phyloP scores from a whole-genome alignment of 257 asterid genomes.

The Solanum okadae region DNA sequence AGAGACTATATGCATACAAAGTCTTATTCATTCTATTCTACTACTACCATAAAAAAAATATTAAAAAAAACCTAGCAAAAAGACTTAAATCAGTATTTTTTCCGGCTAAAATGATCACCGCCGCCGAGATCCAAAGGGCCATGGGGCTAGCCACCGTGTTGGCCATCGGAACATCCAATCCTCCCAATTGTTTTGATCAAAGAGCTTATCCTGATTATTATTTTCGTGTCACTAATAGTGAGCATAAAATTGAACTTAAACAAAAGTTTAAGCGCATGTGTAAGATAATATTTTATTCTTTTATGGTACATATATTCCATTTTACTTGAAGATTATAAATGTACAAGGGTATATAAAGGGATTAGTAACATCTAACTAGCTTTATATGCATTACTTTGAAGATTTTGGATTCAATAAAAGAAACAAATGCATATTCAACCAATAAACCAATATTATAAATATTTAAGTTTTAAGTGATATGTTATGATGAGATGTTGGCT shows the following conservation, averaged over 20 bases:
- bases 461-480: no score
- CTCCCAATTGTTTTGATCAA: neutral
- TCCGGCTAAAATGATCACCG: neutral
- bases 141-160: neutral
- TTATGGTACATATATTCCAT: neutral
- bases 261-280: neutral
- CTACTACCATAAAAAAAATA: no score
- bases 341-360: no score
- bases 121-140: neutral
- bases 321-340: no score
- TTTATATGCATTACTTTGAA: no score
- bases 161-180: constrained; percentile 5
- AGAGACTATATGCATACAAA: no score
- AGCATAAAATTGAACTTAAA: neutral
- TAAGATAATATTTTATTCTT: neutral
- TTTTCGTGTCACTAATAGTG: neutral
- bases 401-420: no score
- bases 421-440: no score
- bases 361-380: no score
- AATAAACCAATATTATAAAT: no score
- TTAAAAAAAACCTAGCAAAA: no score
- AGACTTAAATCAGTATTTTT: neutral
- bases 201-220: neutral
- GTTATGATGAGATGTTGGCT: neutral
- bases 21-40: no score